Conservation (phyloP, 345 rosid genomes). For the Gossypium turneri region DNA sequence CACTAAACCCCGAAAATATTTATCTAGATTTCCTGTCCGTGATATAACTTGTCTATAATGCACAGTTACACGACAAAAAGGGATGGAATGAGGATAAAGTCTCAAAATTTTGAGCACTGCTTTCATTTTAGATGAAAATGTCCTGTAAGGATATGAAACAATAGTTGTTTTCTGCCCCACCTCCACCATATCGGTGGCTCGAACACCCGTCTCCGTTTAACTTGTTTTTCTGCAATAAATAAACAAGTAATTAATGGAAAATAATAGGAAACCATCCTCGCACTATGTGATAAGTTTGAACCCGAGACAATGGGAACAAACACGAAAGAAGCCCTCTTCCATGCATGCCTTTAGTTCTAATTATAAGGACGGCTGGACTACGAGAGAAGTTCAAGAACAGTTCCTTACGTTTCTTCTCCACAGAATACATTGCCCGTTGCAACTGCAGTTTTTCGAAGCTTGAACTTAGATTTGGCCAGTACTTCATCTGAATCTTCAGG, state of each 20-base stretch:
- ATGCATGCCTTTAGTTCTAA: not conserved
- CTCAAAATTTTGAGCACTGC: constrained; percentile 15
- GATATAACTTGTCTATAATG: not conserved
- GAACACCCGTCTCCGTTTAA: constrained; percentile 40
- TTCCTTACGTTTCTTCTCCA: constrained; percentile 55
- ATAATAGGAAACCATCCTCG: not conserved
- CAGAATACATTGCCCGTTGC: constrained; percentile 39
- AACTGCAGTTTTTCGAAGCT: constrained; percentile 47
- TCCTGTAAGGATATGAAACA: constrained; percentile 48
- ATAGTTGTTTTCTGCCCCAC: constrained; percentile 63
- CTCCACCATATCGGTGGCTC: constrained; percentile 65
- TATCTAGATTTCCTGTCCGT: not conserved
- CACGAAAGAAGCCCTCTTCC: not conserved
- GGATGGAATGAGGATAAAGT: not conserved
- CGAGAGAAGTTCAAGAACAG: constrained; percentile 5
- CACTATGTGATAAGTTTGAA: not conserved
- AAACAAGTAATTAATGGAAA: not conserved
- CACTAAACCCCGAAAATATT: no score
- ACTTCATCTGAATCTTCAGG: constrained; percentile 67
- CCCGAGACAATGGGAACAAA: not conserved
- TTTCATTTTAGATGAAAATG: constrained; percentile 35
- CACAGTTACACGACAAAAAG: constrained; percentile 3
- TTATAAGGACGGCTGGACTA: not conserved
- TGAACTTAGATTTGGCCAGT: constrained; percentile 61
- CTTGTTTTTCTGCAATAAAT: constrained; percentile 44